Conservation (phyloP, 306 rosid species). For the Cucurbita moschata region DNA sequence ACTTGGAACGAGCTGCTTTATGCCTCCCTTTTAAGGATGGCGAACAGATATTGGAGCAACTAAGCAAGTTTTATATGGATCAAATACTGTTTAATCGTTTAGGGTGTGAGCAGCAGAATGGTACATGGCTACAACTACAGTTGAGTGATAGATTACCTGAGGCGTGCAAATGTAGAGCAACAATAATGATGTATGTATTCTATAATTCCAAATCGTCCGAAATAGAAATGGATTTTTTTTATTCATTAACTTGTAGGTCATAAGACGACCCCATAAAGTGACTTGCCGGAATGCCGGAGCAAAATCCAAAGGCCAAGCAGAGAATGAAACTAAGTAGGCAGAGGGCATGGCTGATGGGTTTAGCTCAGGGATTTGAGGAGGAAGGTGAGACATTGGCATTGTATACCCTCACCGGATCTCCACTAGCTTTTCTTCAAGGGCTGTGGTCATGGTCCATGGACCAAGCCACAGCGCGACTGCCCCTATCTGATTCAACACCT, state of each 20-base stretch:
- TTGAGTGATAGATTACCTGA: background rate
- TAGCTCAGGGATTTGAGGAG: slow-evolving; percentile 34
- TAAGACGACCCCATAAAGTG: slow-evolving; percentile 26
- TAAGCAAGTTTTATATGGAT: background rate
- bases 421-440: slow-evolving; percentile 17
- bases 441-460: slow-evolving; percentile 22
- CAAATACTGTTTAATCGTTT: background rate
- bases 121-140: background rate
- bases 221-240: background rate
- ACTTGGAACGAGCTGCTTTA: slow-evolving; percentile 47
- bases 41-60: slow-evolving; percentile 11
- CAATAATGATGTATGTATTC: background rate
- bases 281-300: slow-evolving; percentile 77
- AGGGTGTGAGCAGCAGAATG: background rate
- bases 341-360: slow-evolving; percentile 28
- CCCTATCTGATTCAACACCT: background rate
- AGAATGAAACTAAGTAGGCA: background rate
- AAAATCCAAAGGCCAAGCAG: slow-evolving; percentile 23
- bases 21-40: slow-evolving; percentile 24
- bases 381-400: slow-evolving; percentile 6
- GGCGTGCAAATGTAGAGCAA: background rate
- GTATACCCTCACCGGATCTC: slow-evolving; percentile 1
- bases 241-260: background rate
- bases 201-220: background rate
- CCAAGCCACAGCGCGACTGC: background rate